phyloP scores from a whole-genome alignment of 169 alveolate genomes.

The Amoebophrya sp. region DNA sequence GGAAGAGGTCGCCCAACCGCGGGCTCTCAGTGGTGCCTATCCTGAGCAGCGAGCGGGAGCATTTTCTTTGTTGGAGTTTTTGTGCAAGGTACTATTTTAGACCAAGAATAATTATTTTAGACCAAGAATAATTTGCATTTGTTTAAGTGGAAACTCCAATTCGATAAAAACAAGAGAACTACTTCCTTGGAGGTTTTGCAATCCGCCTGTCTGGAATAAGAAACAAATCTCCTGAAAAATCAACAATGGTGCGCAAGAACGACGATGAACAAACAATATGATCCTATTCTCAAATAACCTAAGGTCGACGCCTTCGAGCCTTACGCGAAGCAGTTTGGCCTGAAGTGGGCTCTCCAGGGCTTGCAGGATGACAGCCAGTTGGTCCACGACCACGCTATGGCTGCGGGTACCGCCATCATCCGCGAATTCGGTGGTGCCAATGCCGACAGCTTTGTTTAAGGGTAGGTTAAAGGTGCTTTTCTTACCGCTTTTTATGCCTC shows the following conservation, averaged over 20 bases:
- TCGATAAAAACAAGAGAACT: no score
- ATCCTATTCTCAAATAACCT: no score
- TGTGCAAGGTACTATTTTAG: background rate
- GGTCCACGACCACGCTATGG: background rate
- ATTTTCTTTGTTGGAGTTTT: background rate
- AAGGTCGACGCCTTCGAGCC: slow-evolving; percentile 8
- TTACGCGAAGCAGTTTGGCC: background rate
- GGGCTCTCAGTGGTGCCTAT: background rate
- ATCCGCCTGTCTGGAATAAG: no score
- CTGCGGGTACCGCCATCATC: background rate
- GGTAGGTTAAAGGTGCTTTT: no score
- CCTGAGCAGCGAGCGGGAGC: slow-evolving; percentile 19
- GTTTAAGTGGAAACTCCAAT: no score
- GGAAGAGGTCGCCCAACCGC: slow-evolving; percentile 11
- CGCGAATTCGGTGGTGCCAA: background rate
- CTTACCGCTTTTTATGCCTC: no score
- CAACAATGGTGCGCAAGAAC: no score
- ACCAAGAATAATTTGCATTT: no score
- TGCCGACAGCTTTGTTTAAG: background rate
- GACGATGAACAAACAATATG: no score
- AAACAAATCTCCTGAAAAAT: no score
- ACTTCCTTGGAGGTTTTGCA: no score
- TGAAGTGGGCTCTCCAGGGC: background rate
- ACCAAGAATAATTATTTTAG: background rate
- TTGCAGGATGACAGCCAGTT: background rate